Conservation (phyloP, 1,284 basidiomycete genomes). For the Athelia psychrophila region DNA sequence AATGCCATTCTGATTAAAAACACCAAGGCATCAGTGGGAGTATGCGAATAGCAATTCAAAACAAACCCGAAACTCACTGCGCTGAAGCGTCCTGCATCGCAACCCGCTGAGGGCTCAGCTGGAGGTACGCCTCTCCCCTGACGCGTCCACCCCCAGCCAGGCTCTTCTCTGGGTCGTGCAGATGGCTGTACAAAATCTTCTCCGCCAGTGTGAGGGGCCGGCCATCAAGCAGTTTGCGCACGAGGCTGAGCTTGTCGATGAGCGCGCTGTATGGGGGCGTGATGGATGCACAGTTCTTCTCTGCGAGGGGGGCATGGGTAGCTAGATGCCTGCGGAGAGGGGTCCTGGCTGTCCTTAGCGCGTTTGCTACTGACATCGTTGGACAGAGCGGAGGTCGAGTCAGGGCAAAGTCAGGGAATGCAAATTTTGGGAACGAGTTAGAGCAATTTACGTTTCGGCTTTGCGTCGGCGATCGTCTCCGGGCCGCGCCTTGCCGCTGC, state of each 20-base stretch:
- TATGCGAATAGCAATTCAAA: not conserved
- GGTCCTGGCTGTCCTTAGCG: conserved; percentile 3
- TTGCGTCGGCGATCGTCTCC: no score
- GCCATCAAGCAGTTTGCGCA: conserved; percentile 66
- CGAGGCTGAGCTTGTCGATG: conserved; percentile 71
- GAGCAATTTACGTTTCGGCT: no score
- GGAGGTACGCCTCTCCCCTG: conserved; percentile 88
- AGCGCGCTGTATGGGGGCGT: conserved; percentile 88
- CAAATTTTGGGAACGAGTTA: no score
- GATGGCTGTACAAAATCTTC: conserved; percentile 97
- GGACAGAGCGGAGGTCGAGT: no score
- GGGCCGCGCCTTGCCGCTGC: no score
- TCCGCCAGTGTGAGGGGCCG: conserved; percentile 90
- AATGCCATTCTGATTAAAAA: conserved; percentile 65
- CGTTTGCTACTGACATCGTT: not conserved
- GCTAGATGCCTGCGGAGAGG: conserved; percentile 40
- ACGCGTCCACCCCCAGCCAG: conserved; percentile 67
- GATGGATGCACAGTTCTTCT: conserved; percentile 77
- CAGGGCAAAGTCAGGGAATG: no score
- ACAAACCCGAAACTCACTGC: conserved; percentile 56
- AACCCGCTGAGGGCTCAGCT: conserved; percentile 89
- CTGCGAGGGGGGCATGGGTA: conserved; percentile 46
- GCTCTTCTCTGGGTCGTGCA: conserved; percentile 77
- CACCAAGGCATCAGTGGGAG: conserved; percentile 8
- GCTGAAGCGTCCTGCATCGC: conserved; percentile 99